Evolutionary conservation across 139 green algal species (phyloP).

Genomic region (Auxenochlorella pyrenoidosa): DNA sequence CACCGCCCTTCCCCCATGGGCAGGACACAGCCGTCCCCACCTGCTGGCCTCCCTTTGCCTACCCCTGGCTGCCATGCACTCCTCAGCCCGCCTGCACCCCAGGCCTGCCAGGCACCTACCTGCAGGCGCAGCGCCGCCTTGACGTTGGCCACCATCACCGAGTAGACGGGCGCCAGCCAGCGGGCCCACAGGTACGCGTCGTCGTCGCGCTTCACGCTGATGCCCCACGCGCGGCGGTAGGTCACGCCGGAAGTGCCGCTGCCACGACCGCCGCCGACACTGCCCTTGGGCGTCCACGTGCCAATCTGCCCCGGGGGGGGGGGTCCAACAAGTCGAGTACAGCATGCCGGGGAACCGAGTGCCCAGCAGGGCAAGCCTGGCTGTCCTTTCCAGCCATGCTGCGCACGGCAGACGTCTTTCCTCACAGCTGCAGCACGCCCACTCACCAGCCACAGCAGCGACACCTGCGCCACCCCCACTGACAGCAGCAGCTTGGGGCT

Average conservation of each 20-base stretch:
- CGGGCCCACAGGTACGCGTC: constrained; percentile 55
- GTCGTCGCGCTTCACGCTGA: constrained; percentile 40
- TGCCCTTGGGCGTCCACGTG: constrained; percentile 48
- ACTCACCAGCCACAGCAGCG: constrained; percentile 41
- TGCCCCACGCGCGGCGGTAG: constrained; percentile 48
- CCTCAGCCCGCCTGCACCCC: not conserved
- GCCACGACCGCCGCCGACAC: not conserved
- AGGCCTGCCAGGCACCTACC: not conserved
- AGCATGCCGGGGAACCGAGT: no score
- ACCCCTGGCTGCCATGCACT: no score
- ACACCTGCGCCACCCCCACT: constrained; percentile 17
- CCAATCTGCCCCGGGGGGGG: constrained; percentile 27
- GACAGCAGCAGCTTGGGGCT: constrained; percentile 37
- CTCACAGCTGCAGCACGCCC: not conserved
- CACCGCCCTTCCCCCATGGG: no score
- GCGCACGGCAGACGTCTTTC: no score
- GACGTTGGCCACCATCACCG: constrained; percentile 50
- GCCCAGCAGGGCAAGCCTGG: no score
- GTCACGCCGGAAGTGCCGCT: not conserved
- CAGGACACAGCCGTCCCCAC: no score
- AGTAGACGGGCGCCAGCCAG: constrained; percentile 58
- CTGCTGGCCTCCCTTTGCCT: no score
- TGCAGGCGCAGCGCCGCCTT: constrained; percentile 22
- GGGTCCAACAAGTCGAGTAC: no score
- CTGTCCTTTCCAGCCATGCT: no score